Percentiles rank a stretch among this genome's conserved stretches.
Evolutionary conservation across 305 asterid species (phyloP).

Genomic region (Fraxinus sp.): DNA sequence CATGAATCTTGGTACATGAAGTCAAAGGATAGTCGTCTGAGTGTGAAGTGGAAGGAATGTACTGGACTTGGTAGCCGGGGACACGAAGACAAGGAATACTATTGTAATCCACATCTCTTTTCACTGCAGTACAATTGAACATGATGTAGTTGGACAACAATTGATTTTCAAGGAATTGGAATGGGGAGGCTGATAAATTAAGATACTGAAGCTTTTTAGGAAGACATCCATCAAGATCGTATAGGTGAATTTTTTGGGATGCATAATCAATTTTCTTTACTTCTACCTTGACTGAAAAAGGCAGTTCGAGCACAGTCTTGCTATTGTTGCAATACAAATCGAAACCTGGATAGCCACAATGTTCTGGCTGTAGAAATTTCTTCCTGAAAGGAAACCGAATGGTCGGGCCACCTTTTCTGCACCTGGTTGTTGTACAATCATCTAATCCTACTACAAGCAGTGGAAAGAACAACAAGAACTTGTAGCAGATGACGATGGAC

Average conservation of each 20-base stretch:
- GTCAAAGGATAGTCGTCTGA: neutral
- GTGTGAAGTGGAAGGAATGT: neutral
- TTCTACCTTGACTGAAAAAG: neutral
- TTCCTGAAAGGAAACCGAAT: constrained; percentile 28
- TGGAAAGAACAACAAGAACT: neutral
- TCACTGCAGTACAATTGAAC: constrained; percentile 20
- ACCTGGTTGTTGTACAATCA: constrained; percentile 19
- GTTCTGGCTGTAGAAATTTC: constrained; percentile 13
- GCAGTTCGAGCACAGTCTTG: constrained; percentile 20
- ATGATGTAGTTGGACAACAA: neutral
- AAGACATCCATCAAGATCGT: constrained; percentile 14
- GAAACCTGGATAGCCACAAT: constrained; percentile 39
- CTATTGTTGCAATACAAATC: constrained; percentile 28
- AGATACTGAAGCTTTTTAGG: neutral
- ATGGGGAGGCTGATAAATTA: neutral
- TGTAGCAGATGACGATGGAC: neutral
- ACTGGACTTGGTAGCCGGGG: neutral
- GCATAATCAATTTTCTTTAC: constrained; percentile 15
- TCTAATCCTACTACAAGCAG: constrained; percentile 7
- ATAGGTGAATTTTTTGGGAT: constrained; percentile 15
- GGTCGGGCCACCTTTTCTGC: constrained; percentile 27
- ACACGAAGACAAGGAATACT: neutral
- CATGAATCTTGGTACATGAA: constrained; percentile 6
- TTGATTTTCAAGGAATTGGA: neutral
- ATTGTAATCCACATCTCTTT: neutral